Conservation (phyloP, 1,284 basidiomycete species). For the Trametes sp. region DNA sequence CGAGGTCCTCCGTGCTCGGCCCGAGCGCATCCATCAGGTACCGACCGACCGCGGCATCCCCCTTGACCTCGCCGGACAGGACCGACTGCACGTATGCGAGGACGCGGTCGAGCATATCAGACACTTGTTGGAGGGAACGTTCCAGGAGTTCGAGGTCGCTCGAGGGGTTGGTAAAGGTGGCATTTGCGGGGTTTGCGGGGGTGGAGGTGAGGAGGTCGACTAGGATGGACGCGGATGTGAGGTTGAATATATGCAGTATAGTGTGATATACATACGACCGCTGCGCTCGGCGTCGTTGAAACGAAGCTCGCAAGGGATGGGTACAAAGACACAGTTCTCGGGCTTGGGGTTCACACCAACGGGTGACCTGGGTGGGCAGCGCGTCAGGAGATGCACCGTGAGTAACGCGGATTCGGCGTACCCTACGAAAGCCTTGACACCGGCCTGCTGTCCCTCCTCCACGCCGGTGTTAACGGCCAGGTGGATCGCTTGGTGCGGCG, state of each 20-base stretch:
- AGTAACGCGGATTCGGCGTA: slow-evolving; percentile 44
- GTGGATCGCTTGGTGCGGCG: slow-evolving; percentile 91
- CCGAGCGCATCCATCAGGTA: slow-evolving; percentile 94
- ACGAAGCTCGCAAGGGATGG: slow-evolving; percentile 83
- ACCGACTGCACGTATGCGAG: slow-evolving; percentile 89
- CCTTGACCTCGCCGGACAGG: slow-evolving; percentile 78
- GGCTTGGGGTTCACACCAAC: slow-evolving; percentile 88
- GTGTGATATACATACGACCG: slow-evolving; percentile 69
- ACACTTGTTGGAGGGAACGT: slow-evolving; percentile 73
- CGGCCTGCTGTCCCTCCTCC: slow-evolving; percentile 74
- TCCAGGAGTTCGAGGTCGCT: slow-evolving; percentile 77
- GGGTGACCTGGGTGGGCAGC: slow-evolving; percentile 66
- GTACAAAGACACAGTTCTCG: slow-evolving; percentile 92
- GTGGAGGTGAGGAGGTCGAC: slow-evolving; percentile 78
- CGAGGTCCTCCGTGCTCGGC: slow-evolving; percentile 65
- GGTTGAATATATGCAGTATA: slow-evolving; percentile 4
- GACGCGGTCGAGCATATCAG: slow-evolving; percentile 86
- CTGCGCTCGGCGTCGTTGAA: slow-evolving; percentile 86
- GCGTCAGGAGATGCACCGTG: neutral
- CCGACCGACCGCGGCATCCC: slow-evolving; percentile 89
- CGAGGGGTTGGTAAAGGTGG: slow-evolving; percentile 55
- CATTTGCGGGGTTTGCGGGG: slow-evolving; percentile 51
- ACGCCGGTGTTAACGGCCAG: slow-evolving; percentile 91
- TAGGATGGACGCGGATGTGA: slow-evolving; percentile 40
- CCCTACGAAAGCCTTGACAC: slow-evolving; percentile 91